Base-by-base conservation (phyloP, 179 eudicot species). In the Monotropa hypopitys region DNA sequence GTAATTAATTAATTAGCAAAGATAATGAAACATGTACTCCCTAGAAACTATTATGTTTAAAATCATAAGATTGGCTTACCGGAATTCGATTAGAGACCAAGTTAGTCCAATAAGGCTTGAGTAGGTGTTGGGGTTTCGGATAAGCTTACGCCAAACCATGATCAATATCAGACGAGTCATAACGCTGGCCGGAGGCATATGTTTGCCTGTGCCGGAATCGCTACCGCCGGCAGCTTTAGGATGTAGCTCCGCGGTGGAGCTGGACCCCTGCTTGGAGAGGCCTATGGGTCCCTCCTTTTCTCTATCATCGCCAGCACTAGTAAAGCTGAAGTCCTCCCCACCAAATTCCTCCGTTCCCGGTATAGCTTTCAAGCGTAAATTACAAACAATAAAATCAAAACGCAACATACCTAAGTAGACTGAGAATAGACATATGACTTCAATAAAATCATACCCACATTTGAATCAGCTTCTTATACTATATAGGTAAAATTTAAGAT, bases 141-240 rank as follows among this genome's bases (percentile, higher is more conserved):
- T 92, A 1, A 94, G 91, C 77, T 94, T 92, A 43, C 98, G 86
- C 97, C 98, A 94, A 43, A 94, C 98, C 98, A 94, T 92, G 81
- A 94, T 92, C 73, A 94, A 79, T 56, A 94, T 94, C 71, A 94
- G 81, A 42, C 98, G 88, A n/a, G 93, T 92, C 93, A 94, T 90
- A 2, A 94, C 98, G 46, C 91, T 92, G 1, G 98, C 87, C 63
- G 98, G 95, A 13, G 98, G 98, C 97, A 93, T 85, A 3, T 87
- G 86, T 78, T 91, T 93, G 11, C 83, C 85, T 40, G 57, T 78
- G 2, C 76, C 84, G 18, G 79, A 20, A 2, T 76, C 85, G 2
- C 53, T 69, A 42, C 32, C 85, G 9, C 81, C 82, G 33, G 53
- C 82, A 10, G 69, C 65, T 40, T 88, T 88, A 0, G 86, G 88